Conservation (phyloP, 179 eudicot species). For the Vitellaria paradoxa region DNA sequence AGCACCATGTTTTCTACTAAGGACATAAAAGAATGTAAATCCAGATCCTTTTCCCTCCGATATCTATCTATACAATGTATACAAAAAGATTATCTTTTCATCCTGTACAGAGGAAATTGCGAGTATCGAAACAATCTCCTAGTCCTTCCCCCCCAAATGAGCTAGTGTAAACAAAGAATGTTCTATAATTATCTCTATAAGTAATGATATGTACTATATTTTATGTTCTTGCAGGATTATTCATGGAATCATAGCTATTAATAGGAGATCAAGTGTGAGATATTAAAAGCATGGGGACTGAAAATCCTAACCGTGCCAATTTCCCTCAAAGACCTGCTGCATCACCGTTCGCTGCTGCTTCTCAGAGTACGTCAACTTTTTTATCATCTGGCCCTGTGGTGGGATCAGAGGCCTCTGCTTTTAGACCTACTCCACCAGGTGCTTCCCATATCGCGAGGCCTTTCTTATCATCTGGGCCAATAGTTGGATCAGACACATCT, state of each 20-base stretch:
- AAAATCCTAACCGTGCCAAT: conserved; percentile 56
- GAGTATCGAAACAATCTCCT: too few species aligned
- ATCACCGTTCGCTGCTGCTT: conserved; percentile 63
- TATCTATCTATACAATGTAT: too few species aligned
- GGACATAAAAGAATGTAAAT: too few species aligned
- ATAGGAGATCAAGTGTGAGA: conserved; percentile 13
- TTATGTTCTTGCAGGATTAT: conserved; percentile 11
- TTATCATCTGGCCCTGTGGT: conserved; percentile 53
- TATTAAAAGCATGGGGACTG: conserved; percentile 59
- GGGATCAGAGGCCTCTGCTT: conserved; percentile 55
- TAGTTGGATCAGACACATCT: conserved; percentile 49
- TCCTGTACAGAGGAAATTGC: too few species aligned
- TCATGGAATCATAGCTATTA: conserved; percentile 23
- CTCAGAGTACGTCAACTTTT: conserved; percentile 58
- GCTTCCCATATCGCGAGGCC: conserved; percentile 42
- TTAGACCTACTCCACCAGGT: conserved; percentile 39
- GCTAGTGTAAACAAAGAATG: neutral
- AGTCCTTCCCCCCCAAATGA: too few species aligned
- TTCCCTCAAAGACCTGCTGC: conserved; percentile 52
- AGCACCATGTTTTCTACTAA: too few species aligned
- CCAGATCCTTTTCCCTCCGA: too few species aligned
- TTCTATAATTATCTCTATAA: neutral
- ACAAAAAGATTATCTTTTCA: too few species aligned
- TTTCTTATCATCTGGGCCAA: conserved; percentile 48
- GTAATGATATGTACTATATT: neutral